Conservation (phyloP, 805 yeast genomes). For the Yamadazyma endophytica region DNA sequence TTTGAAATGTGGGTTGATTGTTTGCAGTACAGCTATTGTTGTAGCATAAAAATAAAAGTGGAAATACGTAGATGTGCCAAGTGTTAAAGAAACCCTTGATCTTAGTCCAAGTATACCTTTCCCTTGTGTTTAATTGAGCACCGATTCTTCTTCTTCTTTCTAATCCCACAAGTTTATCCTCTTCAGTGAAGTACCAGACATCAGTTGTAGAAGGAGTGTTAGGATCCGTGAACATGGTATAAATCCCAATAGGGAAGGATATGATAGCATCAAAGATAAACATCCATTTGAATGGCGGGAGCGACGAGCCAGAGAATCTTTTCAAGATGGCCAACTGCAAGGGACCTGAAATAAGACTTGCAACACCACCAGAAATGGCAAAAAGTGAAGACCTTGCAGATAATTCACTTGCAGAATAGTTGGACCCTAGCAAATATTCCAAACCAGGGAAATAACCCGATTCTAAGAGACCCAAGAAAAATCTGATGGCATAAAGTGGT, state of each 20-base stretch:
- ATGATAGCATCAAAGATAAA: constrained; percentile 31
- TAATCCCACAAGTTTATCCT: constrained; percentile 40
- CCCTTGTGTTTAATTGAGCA: constrained; percentile 39
- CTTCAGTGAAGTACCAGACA: constrained; percentile 25
- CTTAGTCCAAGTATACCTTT: constrained; percentile 36
- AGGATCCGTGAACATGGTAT: constrained; percentile 29
- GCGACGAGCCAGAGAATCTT: constrained; percentile 16
- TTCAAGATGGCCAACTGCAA: constrained; percentile 24
- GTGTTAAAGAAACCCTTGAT: constrained; percentile 41
- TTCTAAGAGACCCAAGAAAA: constrained; percentile 42
- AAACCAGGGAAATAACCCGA: constrained; percentile 55
- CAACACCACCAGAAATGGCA: constrained; percentile 24
- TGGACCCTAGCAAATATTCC: constrained; percentile 46
- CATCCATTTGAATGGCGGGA: constrained; percentile 31
- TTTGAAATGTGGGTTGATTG: constrained; percentile 33
- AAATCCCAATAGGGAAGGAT: constrained; percentile 28
- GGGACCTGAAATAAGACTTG: constrained; percentile 29
- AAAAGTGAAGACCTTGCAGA: constrained; percentile 26
- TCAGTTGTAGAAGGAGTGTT: constrained; percentile 33
- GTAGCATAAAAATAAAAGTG: constrained; percentile 33
- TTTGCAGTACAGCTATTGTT: constrained; percentile 30
- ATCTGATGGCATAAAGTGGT: constrained; percentile 25
- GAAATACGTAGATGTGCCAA: constrained; percentile 48
- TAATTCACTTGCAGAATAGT: constrained; percentile 23
- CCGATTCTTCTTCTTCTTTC: constrained; percentile 42